phyloP scores from a whole-genome alignment of 192 early-diverging fungal genomes.

The Mortierella hygrophila region DNA sequence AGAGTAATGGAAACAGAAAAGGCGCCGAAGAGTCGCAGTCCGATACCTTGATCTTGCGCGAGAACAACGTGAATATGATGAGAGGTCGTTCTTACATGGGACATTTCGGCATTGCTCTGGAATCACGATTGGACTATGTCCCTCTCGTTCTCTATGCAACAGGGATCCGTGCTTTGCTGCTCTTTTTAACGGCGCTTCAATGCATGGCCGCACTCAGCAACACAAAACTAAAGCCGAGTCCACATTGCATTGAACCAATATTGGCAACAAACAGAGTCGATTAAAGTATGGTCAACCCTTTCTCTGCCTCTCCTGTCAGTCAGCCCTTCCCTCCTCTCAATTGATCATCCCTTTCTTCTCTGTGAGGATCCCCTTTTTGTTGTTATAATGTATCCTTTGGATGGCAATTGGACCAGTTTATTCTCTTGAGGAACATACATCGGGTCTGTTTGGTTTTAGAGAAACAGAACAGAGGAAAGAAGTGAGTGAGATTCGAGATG shows the following conservation, averaged over 20 bases:
- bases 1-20: background rate
- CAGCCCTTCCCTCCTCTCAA: background rate
- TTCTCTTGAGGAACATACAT: background rate
- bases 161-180: no score
- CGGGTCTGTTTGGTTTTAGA: background rate
- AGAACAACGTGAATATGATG: background rate
- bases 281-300: background rate
- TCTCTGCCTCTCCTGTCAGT: background rate
- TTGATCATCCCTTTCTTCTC: background rate
- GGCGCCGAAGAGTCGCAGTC: background rate
- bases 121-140: background rate
- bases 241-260: no score
- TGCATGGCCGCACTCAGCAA: no score
- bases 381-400: background rate
- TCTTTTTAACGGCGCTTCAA: no score
- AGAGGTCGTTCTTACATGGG: background rate
- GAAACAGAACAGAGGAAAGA: background rate
- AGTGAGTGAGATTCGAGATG: constrained; percentile 37
- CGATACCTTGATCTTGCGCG: background rate
- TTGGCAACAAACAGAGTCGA: no score
- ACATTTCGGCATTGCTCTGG: background rate
- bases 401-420: background rate
- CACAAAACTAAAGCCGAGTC: no score
- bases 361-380: background rate
- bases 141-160: background rate